Percentiles rank a stretch among this genome's conserved stretches.
phyloP scores from a whole-genome alignment of 768 basidiomycete genomes.

The Leccinum imitatum region DNA sequence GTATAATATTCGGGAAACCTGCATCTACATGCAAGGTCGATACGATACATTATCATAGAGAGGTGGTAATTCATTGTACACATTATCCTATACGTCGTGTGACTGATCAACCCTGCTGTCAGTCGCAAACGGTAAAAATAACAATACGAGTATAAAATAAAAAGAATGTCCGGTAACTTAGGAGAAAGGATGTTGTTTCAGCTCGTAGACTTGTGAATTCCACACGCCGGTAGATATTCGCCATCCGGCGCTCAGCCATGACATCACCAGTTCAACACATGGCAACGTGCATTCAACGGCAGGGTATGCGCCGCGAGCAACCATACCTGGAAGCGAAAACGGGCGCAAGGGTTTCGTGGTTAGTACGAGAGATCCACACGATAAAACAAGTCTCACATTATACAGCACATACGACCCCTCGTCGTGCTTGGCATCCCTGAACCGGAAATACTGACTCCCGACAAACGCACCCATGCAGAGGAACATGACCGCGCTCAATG shows the following conservation, averaged over 20 bases:
- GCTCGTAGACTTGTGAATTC: neutral
- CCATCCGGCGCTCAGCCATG: neutral
- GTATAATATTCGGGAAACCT: neutral
- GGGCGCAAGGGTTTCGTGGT: neutral
- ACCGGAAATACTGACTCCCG: slow-evolving; percentile 17
- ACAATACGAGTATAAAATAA: neutral
- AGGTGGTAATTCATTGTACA: neutral
- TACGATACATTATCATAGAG: neutral
- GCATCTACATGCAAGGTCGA: neutral
- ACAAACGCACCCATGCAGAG: slow-evolving; percentile 15
- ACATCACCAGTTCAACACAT: slow-evolving; percentile 6
- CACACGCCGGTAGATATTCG: neutral
- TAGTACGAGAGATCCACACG: neutral
- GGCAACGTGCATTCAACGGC: slow-evolving; percentile 9
- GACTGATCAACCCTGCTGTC: neutral
- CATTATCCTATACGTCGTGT: neutral
- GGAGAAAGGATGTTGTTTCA: neutral
- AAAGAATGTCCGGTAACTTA: neutral
- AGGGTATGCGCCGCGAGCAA: slow-evolving; percentile 9
- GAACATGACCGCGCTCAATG: slow-evolving; percentile 7
- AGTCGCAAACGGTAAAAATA: neutral
- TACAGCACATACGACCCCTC: slow-evolving; percentile 14
- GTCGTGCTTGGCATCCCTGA: slow-evolving; percentile 9
- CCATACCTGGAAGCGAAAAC: slow-evolving; percentile 5
- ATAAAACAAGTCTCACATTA: slow-evolving; percentile 10